These are phyloP conservation scores for Stentor coeruleus DNA, from an alignment of 73 alveolate genomes.

Conservation along the genomic window DNA sequence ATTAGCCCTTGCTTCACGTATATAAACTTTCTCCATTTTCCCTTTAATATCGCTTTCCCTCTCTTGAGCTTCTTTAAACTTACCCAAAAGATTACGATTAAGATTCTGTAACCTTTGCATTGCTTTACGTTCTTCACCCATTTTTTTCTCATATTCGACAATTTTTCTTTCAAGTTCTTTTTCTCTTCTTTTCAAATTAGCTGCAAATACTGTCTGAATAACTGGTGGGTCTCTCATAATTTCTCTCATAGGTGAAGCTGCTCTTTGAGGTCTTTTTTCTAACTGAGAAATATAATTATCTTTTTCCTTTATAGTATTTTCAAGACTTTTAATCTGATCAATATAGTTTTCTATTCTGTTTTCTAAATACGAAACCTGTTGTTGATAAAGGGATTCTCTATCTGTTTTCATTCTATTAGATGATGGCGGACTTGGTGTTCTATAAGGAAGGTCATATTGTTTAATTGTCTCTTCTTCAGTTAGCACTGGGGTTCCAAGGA, in stretches of 20 bases:
- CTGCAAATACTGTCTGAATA: conserved; percentile 4
- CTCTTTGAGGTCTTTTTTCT: not conserved
- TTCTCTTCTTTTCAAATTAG: conserved; percentile 5
- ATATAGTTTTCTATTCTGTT: not conserved
- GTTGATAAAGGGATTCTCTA: conserved; percentile 3
- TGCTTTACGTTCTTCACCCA: conserved; percentile 14
- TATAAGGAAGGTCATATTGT: conserved; percentile 21
- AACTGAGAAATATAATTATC: not conserved
- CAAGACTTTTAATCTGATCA: not conserved
- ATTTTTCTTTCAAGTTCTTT: not conserved
- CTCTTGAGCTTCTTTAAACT: conserved; percentile 7
- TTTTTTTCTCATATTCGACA: not conserved
- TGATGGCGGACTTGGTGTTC: not conserved
- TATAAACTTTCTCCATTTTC: not conserved
- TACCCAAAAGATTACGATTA: not conserved
- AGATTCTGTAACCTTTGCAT: conserved; percentile 14
- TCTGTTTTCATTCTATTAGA: not conserved
- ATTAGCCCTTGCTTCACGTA: not conserved
- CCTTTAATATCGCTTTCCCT: not conserved
- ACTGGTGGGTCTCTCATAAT: not conserved
- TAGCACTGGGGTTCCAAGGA: not conserved
- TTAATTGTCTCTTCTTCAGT: conserved; percentile 13
- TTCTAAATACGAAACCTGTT: conserved; percentile 4
- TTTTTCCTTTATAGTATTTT: not conserved
- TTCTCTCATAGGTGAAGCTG: conserved; percentile 14